Evolutionary conservation across 768 basidiomycete species (phyloP).

Genomic region (Tylopilus felleus): DNA sequence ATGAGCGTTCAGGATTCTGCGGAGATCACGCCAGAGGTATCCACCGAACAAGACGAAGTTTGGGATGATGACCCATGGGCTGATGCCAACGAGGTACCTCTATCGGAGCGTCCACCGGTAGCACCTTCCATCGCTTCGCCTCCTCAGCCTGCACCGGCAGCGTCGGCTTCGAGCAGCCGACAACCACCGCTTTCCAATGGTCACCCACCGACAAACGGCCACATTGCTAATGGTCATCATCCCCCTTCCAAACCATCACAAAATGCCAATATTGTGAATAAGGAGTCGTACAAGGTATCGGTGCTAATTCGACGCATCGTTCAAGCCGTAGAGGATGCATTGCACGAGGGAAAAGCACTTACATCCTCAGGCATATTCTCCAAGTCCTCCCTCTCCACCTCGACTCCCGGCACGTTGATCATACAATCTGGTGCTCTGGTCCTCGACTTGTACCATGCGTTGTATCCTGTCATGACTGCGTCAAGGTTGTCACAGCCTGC

Average conservation of each 20-base stretch:
- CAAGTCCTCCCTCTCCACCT: conserved; percentile 27
- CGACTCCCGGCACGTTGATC: conserved; percentile 51
- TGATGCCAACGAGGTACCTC: conserved; percentile 36
- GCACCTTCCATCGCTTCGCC: conserved; percentile 23
- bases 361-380: conserved; percentile 53
- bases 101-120: conserved; percentile 27
- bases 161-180: conserved; percentile 53
- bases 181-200: conserved; percentile 37
- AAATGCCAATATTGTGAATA: conserved; percentile 10
- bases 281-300: conserved; percentile 62
- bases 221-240: conserved; percentile 17
- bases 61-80: conserved; percentile 77
- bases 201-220: conserved; percentile 20
- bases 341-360: conserved; percentile 67
- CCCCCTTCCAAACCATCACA: conserved; percentile 18
- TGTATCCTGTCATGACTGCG: conserved; percentile 66
- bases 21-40: conserved; percentile 21
- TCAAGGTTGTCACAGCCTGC: conserved; percentile 48
- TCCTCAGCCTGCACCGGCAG: conserved; percentile 35
- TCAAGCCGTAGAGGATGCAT: conserved; percentile 53
- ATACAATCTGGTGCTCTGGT: conserved; percentile 59
- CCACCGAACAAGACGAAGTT: conserved; percentile 41
- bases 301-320: conserved; percentile 52
- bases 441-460: conserved; percentile 75
- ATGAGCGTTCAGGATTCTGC: conserved; percentile 18